A percentile compares a stretch with the other conserved stretches of the same genome.
phyloP scores from a whole-genome alignment of 768 basidiomycete genomes.

The Cubamyces sp. region DNA sequence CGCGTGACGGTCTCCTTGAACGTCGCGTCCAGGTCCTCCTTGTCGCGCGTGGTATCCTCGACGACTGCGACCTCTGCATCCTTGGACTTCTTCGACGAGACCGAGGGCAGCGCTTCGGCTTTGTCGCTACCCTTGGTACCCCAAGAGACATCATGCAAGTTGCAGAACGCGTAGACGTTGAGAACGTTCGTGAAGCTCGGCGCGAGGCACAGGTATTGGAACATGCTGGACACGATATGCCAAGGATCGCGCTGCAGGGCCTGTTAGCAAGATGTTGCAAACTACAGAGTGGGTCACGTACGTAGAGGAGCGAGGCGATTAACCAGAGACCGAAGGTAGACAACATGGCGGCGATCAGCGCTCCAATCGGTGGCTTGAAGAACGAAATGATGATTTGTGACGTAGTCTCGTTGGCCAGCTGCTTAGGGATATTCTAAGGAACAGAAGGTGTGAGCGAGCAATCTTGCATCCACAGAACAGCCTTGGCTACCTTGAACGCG shows the following conservation, averaged over 20 bases:
- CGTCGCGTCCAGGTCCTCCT: conserved; percentile 86
- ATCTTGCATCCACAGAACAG: background rate
- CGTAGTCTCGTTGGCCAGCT: conserved; percentile 52
- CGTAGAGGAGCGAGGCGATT: conserved; percentile 82
- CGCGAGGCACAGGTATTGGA: conserved; percentile 88
- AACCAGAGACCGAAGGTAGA: conserved; percentile 93
- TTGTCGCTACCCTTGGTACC: conserved; percentile 96
- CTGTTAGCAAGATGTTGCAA: conserved; percentile 9
- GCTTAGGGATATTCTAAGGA: conserved; percentile 56
- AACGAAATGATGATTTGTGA: conserved; percentile 59
- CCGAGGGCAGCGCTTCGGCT: conserved; percentile 87
- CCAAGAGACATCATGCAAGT: conserved; percentile 94
- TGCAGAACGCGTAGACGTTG: conserved; percentile 97
- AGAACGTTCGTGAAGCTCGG: conserved; percentile 94
- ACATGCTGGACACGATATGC: conserved; percentile 96
- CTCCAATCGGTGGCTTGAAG: conserved; percentile 76
- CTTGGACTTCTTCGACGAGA: conserved; percentile 82
- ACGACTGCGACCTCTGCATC: conserved; percentile 77
- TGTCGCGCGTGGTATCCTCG: conserved; percentile 80
- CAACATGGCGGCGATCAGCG: conserved; percentile 83
- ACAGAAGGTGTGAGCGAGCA: background rate
- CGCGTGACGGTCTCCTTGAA: conserved; percentile 93
- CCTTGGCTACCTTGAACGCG: conserved; percentile 64
- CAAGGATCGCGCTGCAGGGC: conserved; percentile 85
- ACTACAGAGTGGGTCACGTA: conserved; percentile 42